Evolutionary conservation across 495 filamentous ascomycete genomes (phyloP).

Genomic region (Podospora anserina): DNA sequence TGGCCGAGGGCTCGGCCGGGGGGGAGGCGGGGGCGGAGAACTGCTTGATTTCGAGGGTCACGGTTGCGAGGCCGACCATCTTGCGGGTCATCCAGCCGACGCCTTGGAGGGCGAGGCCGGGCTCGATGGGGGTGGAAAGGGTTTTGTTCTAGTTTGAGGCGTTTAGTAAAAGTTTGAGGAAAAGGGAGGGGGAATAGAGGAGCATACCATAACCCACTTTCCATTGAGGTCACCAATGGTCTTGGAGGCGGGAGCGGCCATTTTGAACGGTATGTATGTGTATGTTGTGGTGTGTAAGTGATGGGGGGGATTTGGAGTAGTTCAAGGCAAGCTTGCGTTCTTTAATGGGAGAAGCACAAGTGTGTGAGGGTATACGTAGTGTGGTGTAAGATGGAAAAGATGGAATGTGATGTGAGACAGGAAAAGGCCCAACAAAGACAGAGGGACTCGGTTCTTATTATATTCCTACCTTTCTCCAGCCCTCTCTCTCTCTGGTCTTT

Average conservation of each 20-base stretch:
- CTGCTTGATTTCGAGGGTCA: constrained; percentile 68
- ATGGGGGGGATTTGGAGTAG: not conserved
- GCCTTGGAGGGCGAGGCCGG: constrained; percentile 75
- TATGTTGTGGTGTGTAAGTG: constrained; percentile 6
- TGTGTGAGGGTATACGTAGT: not conserved
- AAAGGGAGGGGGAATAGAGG: constrained; percentile 8
- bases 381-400: not conserved
- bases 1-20: constrained; percentile 35
- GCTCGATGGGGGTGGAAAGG: constrained; percentile 68
- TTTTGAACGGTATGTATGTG: constrained; percentile 39
- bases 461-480: not conserved
- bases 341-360: not conserved
- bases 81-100: constrained; percentile 80
- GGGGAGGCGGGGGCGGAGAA: constrained; percentile 50
- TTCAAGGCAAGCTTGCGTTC: not conserved
- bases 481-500: not conserved
- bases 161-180: not conserved
- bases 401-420: constrained; percentile 1
- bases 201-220: constrained; percentile 71
- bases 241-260: constrained; percentile 77
- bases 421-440: not conserved
- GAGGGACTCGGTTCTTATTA: not conserved
- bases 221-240: constrained; percentile 73
- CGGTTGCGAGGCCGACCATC: constrained; percentile 64
- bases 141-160: constrained; percentile 62